Percentiles rank a stretch among this genome's conserved stretches.
Evolutionary conservation across 176 grass and related monocot species (phyloP).

Genomic region (Hsuehochloa calcarea): DNA sequence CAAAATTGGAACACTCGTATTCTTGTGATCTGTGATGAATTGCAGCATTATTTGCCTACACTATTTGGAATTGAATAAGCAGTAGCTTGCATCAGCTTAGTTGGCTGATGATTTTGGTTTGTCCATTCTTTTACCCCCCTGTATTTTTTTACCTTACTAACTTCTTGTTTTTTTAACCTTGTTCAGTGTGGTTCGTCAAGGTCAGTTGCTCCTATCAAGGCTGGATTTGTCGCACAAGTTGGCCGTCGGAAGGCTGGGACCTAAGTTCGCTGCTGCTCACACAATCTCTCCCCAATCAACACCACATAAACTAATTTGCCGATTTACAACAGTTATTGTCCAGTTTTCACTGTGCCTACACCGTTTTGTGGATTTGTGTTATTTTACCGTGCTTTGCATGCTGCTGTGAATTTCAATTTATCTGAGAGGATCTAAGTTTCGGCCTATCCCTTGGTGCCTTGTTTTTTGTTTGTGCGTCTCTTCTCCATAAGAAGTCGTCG

Average conservation of each 20-base stretch:
- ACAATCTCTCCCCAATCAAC: not conserved
- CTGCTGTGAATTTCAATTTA: conserved; percentile 21
- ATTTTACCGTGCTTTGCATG: not conserved
- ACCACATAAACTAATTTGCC: conserved; percentile 34
- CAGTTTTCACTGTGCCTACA: conserved; percentile 24
- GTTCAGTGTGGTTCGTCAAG: conserved; percentile 92
- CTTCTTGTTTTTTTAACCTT: not conserved
- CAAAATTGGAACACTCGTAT: not conserved
- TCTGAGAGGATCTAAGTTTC: conserved; percentile 22
- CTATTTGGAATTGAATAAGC: not conserved
- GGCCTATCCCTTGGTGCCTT: not conserved
- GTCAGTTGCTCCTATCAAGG: conserved; percentile 90
- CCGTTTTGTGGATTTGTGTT: conserved; percentile 17
- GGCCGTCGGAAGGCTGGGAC: conserved; percentile 77
- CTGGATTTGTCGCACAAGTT: conserved; percentile 89
- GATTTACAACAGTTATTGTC: conserved; percentile 14
- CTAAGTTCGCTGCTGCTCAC: not conserved
- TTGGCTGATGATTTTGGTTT: not conserved
- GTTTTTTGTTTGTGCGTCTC: not conserved
- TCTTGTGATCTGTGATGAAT: not conserved
- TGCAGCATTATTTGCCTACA: not conserved
- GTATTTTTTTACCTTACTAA: not conserved
- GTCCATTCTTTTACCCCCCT: not conserved
- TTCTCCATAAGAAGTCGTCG: not conserved
- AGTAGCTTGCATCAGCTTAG: not conserved